Base-by-base conservation (phyloP, 78 protist species). In the Bigelowiella natans region DNA sequence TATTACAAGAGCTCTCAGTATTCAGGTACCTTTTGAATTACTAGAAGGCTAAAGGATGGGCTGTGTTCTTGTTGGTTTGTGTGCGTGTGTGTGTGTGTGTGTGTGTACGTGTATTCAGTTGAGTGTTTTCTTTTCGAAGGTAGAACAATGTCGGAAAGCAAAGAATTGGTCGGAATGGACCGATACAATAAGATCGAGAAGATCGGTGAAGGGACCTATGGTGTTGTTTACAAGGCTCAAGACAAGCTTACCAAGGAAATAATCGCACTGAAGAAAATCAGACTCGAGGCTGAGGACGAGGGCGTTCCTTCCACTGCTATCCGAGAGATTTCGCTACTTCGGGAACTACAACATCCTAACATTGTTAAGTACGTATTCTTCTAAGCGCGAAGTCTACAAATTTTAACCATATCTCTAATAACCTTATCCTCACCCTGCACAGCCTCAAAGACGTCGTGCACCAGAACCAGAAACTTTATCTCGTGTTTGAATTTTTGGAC, bases 141-240 rank as follows among this genome's bases (percentile, higher is more conserved):
- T n/a, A n/a, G n/a, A 18, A 51, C 73, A 7, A 51, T 51, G 73
- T 51, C 73, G 7, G 73, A 51, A 51, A 26, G 34, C 18, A 51
- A 51, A 18, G 73, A 51, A 51, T 18, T 51, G 34, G 73, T 51
- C 73, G 86, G 86, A 11, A 7, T 83, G 38, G 89, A 87, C 11
- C 89, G 89, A 7, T 97, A 93, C 83, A 83, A 93, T 82, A 93
- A 94, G 38, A 38, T 97, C 34, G 99, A 95, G 83, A 98, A 98
- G 93, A 87, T 98, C 31, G 99, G 99, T 63, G 98, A 97, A 85
- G 99, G 99, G 36, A 97, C 99, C 28, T 98, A 97, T 73, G 99
- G 99, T 18, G 98, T 97, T 31, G 99, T 98, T 7, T 98, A 95
- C 94, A 96, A 95, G 90, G 99, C 99, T 1, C 64, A 89, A 90